Base-by-base conservation (phyloP, 2,329 filamentous ascomycete species). In the Penicillium sp. region DNA sequence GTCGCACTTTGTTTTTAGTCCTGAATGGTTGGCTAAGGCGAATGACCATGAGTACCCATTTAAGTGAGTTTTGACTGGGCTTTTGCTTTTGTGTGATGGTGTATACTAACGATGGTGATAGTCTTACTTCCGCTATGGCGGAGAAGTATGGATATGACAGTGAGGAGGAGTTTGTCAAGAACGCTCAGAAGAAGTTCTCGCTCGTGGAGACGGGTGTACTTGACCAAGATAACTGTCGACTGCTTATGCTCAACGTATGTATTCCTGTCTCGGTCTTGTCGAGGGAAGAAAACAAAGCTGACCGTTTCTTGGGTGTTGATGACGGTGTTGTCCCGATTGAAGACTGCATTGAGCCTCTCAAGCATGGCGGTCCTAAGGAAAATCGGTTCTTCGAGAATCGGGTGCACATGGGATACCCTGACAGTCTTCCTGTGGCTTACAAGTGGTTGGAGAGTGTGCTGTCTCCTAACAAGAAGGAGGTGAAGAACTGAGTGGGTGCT, bases 1-100 rank as follows among this genome's bases (percentile, higher is more conserved):
- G 0, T 80, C 79, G 13, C 86, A 89, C 71, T 79, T 85, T 66
- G 87, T 87, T 68, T 84, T 86, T 68, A 80, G 79, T 8, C 69
- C 72, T 2, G 81, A 81, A 35, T 89, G 86, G 86, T 71, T 89
- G 38, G 79, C 82, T 51, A 81, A 78, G 63, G 85, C 83, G 0
- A 85, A 89, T 62, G 82, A 84, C 21, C 86, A 89, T 63, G 87
- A 89, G 73, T 89, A 88, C 69, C 85, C 86, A 2, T 88, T 87
- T 64, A 64, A 73, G 77, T 81, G 60, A 72, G 76, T 74, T 3
- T 19, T 17, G 29, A 17, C 15, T 37, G 13, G 12, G 6, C 29
- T n/a, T 31, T 17, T n/a, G 2, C 1, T 31, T 31, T 21, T 29
- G 9, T 15, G 4, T 19, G 19, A 37, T 19, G 21, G n/a, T 1